phyloP scores from a whole-genome alignment of 495 filamentous ascomycete species.

The Aspergillus affinis region DNA sequence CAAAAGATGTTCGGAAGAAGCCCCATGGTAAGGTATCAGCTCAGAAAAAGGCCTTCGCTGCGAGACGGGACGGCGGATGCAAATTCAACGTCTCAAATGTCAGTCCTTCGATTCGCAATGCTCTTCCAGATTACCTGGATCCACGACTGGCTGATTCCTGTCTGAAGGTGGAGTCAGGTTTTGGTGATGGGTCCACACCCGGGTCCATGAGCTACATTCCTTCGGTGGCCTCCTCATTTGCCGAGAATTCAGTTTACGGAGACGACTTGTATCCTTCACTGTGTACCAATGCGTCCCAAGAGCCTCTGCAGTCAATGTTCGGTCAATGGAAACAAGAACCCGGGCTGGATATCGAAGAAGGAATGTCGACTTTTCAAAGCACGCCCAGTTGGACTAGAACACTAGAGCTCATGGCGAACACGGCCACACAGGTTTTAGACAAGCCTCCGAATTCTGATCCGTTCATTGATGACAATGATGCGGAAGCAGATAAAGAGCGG shows the following conservation, averaged over 20 bases:
- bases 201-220: slow-evolving; percentile 3
- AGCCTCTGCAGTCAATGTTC: not conserved
- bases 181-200: slow-evolving; percentile 3
- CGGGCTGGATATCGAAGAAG: slow-evolving; percentile 12
- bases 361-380: slow-evolving; percentile 15
- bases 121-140: slow-evolving; percentile 31
- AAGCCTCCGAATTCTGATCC: slow-evolving; percentile 19
- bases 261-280: not conserved
- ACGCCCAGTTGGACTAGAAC: slow-evolving; percentile 22
- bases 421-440: not conserved
- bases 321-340: slow-evolving; percentile 19
- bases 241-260: not conserved
- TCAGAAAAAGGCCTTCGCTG: slow-evolving; percentile 8
- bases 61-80: slow-evolving; percentile 8
- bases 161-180: slow-evolving; percentile 3
- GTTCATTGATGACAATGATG: slow-evolving; percentile 19
- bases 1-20: slow-evolving; percentile 66
- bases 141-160: slow-evolving; percentile 34
- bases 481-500: slow-evolving; percentile 29
- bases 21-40: slow-evolving; percentile 18
- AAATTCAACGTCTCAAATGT: slow-evolving; percentile 2
- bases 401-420: slow-evolving; percentile 1
- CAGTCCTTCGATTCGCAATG: not conserved
- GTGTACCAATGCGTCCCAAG: not conserved
- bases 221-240: slow-evolving; percentile 5